Evolutionary conservation across 2,329 filamentous ascomycete genomes (phyloP), one percentile per base, ranked within the genome.

Genomic region (Dendryphion nanum): DNA sequence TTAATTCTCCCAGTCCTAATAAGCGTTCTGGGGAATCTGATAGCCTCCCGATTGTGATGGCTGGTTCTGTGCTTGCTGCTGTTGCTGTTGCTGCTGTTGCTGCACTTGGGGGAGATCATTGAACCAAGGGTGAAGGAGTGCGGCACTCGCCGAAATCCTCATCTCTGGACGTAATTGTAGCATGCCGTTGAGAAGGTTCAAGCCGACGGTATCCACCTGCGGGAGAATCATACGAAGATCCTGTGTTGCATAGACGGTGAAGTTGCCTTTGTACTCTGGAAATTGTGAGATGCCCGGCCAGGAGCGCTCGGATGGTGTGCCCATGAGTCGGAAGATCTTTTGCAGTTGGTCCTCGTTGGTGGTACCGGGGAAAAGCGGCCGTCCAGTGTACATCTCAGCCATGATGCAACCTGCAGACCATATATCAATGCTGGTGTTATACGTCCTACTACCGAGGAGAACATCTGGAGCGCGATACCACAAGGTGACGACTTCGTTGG

Each of bases 361-460:
- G 2, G 93, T 98, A 41, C 93, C 93, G 0, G 93, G 93, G 72
- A 98, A 98, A 5, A 98, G 78, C 0, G 93, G 93, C 14, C 93
- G 81, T 4, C 93, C 93, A 0, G 91, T 96, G 68, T 94, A 97
- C 89, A 98, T 96, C 70, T 98, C 93, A 7, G 93, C 93, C 93
- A 98, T 97, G 74, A 98, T 98, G 68, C 93, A 98, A 40, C 93
- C 93, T 5, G 93, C 93, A 5, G 89, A 95, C 93, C 93, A 98
- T 63, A 98, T 97, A 61, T 98, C 93, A 66, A 98, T 97, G 70
- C 89, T 95, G n/a, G 93, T 98, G 70, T 95, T 98, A 73, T 98
- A 98, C 16, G 93, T 97, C 50, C 93, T 77, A 57, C 86, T 93
- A 36, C 93, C 93, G 31, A 98, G 79, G 35, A 98, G 78, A 32